Evolutionary conservation across 345 rosid species (phyloP), one percentile per base, ranked within the genome.

Genomic region (Rhizophora mangle): DNA sequence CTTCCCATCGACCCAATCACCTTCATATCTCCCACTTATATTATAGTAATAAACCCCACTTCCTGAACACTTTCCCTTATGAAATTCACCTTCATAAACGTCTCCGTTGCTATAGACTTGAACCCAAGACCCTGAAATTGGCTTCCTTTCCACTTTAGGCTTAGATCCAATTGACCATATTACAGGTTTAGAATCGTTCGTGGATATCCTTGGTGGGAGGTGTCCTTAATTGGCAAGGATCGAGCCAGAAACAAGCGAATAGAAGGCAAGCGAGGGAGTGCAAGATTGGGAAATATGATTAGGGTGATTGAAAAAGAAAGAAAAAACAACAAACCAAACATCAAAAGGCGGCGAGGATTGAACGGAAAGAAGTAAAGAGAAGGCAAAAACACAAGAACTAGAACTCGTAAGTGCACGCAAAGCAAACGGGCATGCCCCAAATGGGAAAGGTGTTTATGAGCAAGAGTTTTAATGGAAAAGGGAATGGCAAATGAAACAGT

Each of bases 11-110:
- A 91, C 65, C 97, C 97, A 91, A 68, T 91, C 95, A 6, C 97
- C 97, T 65, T 91, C 97, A 34, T 87, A 91, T 72, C 85, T 85
- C 68, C 95, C 97, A 34, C 85, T 87, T 85, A 81, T 84, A 6
- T 77, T 72, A 71, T 88, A 91, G 80, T 83, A 82, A 79, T 85
- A 91, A 63, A 91, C 95, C 53, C 97, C 97, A 81, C 91, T 84
- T 22, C 97, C 97, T 24, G 89, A 88, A 65, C 87, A 87, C 79
- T 85, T 88, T 10, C 95, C 97, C 32, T 53, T 79, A 36, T 83
- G 95, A 74, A 91, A 91, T 73, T 91, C 97, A 51, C 97, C 97
- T 64, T 91, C 97, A 62, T 88, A 91, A 9, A 87, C 89, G 86
- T 91, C 95, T 58, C 91, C 89, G 3, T 88, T 87, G 68, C 91